phyloP scores from a whole-genome alignment of 2,329 filamentous ascomycete species.

The Hymenoscyphus scutula region DNA sequence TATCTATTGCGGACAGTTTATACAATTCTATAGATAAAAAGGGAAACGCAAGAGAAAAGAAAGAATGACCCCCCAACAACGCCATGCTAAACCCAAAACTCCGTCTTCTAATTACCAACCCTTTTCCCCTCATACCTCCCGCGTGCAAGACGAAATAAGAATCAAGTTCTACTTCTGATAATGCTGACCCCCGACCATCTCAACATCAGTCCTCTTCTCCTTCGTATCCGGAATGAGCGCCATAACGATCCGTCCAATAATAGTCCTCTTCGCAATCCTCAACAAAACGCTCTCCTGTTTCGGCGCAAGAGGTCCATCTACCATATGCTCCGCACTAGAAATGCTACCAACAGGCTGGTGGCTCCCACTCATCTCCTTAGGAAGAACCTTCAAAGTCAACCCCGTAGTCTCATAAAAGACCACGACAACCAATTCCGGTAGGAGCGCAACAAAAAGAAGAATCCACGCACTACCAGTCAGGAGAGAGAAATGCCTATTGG shows the following conservation, averaged over 20 bases:
- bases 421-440: constrained; percentile 51
- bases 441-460: constrained; percentile 45
- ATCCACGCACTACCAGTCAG: constrained; percentile 42
- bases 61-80: no score
- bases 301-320: background rate
- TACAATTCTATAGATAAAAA: no score
- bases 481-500: constrained; percentile 43
- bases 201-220: constrained; percentile 8
- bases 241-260: constrained; percentile 31
- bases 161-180: background rate
- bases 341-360: constrained; percentile 11
- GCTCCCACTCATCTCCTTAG: constrained; percentile 10
- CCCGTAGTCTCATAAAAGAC: constrained; percentile 43
- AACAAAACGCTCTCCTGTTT: constrained; percentile 15
- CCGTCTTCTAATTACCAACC: no score
- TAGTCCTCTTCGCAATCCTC: constrained; percentile 30
- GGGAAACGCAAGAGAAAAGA: no score
- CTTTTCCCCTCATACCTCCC: no score
- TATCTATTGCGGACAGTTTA: no score
- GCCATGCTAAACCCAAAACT: no score
- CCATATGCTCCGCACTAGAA: constrained; percentile 3
- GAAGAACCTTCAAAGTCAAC: constrained; percentile 38
- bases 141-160: no score
- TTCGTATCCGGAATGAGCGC: constrained; percentile 5
- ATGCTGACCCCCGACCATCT: constrained; percentile 2